Base-by-base conservation (phyloP, 78 protist species). In the Dictyostelium capitatum region DNA sequence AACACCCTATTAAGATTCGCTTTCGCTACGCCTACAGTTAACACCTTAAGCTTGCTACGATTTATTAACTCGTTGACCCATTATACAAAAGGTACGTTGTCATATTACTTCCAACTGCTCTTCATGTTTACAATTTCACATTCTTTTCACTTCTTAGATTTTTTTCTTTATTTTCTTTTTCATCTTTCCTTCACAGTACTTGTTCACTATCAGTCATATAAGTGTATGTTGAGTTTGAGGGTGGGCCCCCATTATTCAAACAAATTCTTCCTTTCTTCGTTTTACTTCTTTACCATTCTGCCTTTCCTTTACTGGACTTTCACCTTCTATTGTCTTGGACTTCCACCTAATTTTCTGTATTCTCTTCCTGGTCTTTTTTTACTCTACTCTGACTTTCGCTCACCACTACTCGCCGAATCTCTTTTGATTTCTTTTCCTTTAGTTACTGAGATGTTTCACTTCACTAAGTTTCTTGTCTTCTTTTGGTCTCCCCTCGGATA, bases 171-270 rank as follows among this genome's bases (percentile, higher is more conserved):
- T 37, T 37, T 37, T 37, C 50, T 96, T 96, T 96, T 96, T 80
- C 97, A 96, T 96, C 97, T 96, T 96, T 94, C 97, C 97, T 75
- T 96, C 97, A 90, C 96, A 75, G 97, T 96, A 96, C 97, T 96
- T 96, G 96, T 96, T 90, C 95, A 90, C 97, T 96, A 96, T 96
- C 96, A 96, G 96, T 96, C 91, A 90, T 87, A 81, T 91, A 85
- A 62, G 73, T 15, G 14, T 96, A 95, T 95, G 94, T 96, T 95
- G 97, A 87, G 57, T 96, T 96, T 20, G 96, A 80, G 83, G 95
- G 53, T 47, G 50, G 87, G 69, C 91, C 83, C 95, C 97, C 79
- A 91, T 95, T 79, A 17, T 83, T 96, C 80, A 77, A 95, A 64
- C 89, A 89, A 95, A 96, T 95, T 95, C 47, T 96, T 97, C 94